phyloP scores from a whole-genome alignment of 495 filamentous ascomycete species.

The Cryomyces antarcticus region DNA sequence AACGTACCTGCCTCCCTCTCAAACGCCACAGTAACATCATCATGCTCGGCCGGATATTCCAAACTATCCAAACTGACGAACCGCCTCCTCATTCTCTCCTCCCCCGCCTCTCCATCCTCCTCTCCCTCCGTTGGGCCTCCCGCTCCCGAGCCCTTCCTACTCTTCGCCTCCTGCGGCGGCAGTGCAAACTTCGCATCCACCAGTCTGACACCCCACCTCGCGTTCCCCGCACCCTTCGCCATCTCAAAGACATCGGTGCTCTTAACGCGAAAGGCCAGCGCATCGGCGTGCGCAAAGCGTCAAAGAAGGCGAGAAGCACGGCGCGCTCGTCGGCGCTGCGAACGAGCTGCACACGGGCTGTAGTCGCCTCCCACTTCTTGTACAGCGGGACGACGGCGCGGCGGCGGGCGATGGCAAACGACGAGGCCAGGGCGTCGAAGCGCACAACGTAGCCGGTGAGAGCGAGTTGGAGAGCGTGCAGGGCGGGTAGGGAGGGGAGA shows the following conservation, averaged over 20 bases:
- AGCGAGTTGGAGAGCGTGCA: conserved; percentile 57
- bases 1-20: conserved; percentile 56
- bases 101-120: not conserved
- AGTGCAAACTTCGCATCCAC: conserved; percentile 81
- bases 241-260: conserved; percentile 60
- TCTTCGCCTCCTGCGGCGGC: conserved; percentile 26
- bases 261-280: conserved; percentile 73
- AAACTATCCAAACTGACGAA: conserved; percentile 72
- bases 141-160: conserved; percentile 7
- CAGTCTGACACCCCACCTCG: conserved; percentile 37
- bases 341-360: conserved; percentile 59
- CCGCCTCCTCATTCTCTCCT: conserved; percentile 32
- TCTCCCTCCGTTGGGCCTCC: conserved; percentile 9
- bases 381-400: conserved; percentile 76
- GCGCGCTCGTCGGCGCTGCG: conserved; percentile 31
- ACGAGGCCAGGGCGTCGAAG: conserved; percentile 33
- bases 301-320: conserved; percentile 66
- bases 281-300: conserved; percentile 60
- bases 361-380: conserved; percentile 70
- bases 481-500: conserved; percentile 27
- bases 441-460: conserved; percentile 40
- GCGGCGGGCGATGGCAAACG: conserved; percentile 64
- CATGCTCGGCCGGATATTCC: conserved; percentile 75
- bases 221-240: conserved; percentile 44
- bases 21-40: conserved; percentile 72